Conservation (phyloP, 2,329 filamentous ascomycete genomes). For the Torrubiellomyces zombiae region DNA sequence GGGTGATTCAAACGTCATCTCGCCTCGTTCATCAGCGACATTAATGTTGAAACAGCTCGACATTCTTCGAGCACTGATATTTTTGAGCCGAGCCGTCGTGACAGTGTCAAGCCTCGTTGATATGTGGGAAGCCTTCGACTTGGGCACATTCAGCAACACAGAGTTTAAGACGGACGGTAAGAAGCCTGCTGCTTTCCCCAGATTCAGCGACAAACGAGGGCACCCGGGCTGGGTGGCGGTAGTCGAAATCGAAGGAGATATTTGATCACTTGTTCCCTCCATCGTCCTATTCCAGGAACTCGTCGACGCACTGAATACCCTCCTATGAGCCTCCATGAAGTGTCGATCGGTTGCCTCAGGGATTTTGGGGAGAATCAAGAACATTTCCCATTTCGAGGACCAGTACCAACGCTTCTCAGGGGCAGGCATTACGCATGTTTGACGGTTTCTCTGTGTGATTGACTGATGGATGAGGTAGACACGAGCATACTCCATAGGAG, state of each 20-base stretch:
- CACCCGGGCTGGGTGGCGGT: conserved; percentile 5
- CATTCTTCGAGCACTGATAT: background rate
- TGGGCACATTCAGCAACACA: conserved; percentile 2
- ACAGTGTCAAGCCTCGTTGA: background rate
- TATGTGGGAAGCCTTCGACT: background rate
- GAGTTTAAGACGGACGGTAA: conserved; percentile 11
- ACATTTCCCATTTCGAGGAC: conserved; percentile 18
- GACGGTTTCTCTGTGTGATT: conserved; percentile 9
- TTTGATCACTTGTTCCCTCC: no score
- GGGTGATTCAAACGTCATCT: no score
- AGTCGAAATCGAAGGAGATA: no score
- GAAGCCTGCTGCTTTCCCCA: conserved; percentile 10
- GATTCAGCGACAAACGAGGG: conserved; percentile 16
- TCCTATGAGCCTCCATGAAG: no score
- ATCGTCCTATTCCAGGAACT: no score
- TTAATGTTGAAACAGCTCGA: background rate
- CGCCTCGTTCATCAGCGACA: no score
- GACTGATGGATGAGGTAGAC: conserved; percentile 18
- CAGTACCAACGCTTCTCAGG: conserved; percentile 17
- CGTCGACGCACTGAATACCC: no score
- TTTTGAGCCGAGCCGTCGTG: background rate
- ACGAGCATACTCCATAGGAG: conserved; percentile 23
- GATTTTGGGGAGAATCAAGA: conserved; percentile 18
- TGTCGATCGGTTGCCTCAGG: no score
- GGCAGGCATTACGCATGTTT: conserved; percentile 12